phyloP scores from a whole-genome alignment of 257 asterid species.

The Nicotiana attenuata region DNA sequence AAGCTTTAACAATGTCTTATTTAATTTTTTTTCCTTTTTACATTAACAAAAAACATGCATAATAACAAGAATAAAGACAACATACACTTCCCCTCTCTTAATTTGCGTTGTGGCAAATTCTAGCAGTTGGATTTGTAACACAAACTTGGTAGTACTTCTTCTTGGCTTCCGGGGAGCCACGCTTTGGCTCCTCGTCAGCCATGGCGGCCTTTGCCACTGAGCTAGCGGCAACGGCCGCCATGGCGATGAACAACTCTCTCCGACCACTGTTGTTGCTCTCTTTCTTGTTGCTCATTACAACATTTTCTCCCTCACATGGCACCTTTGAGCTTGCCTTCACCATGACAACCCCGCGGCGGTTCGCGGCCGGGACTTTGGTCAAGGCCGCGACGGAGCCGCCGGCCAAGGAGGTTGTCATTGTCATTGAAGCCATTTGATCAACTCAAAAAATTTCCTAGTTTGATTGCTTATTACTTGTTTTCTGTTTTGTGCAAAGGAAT shows the following conservation, averaged over 20 bases:
- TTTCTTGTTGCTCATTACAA: neutral
- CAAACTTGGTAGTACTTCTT: neutral
- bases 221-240: neutral
- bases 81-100: neutral
- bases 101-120: conserved; percentile 8
- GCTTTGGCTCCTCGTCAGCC: conserved; percentile 8
- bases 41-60: neutral
- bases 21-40: neutral
- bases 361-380: neutral
- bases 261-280: neutral
- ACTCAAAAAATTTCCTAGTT: neutral
- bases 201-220: neutral
- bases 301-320: neutral
- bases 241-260: neutral
- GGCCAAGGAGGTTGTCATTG: conserved; percentile 9
- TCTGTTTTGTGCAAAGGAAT: neutral
- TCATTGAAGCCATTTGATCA: conserved; percentile 10
- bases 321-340: neutral
- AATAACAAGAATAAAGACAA: neutral
- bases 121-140: conserved; percentile 1
- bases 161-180: neutral
- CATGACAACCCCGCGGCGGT: neutral
- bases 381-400: neutral
- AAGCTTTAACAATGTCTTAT: neutral
- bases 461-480: neutral